Evolutionary conservation across 2,329 filamentous ascomycete genomes (phyloP), one percentile per base, ranked within the genome.

Genomic region (Ophiostoma montium): DNA sequence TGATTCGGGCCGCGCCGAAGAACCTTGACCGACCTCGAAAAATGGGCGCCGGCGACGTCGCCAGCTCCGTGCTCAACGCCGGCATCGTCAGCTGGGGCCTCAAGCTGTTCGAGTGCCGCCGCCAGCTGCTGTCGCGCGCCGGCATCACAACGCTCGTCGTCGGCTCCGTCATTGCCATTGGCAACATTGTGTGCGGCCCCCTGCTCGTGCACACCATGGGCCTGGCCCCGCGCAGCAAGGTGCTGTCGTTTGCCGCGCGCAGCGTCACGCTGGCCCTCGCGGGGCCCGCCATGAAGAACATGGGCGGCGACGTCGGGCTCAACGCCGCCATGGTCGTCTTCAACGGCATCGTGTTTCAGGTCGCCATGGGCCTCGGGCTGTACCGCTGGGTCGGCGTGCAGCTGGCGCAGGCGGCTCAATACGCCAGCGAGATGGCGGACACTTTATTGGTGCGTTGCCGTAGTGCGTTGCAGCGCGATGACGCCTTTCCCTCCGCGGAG

Each of bases 51-150:
- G 72, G 72, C 9, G 71, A 75, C 52, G 58, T 67, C 3, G 71
- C 72, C 0, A 62, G 68, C 1, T 68, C 70, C 0, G 57, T 75
- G 3, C 68, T 75, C 3, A 69, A 74, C 55, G 66, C 68, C 3
- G 72, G 71, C 11, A 71, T 75, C 21, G 63, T 74, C 3, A 63
- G 67, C 3, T 75, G 72, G 72, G 72, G 72, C 0, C 67, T 75
- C 54, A 75, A 75, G 58, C 62, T 75, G 3, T 72, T 68, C 54
- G 70, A 73, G 53, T 72, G 69, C 58, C 69, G 70, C 4, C 53
- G 55, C 2, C 69, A 70, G 46, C 62, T 75, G 1, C 63, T 70
- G 42, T 72, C 68, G 19, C 54, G 62, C 1, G 65, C 65, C 0
- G 71, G 72, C 0, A 35, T 68, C 5, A 58, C 66, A 2, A 65